A percentile compares a stretch with the other conserved stretches of the same genome.
phyloP scores from a whole-genome alignment of 768 basidiomycete species.

The Hirschioporus abietinus region DNA sequence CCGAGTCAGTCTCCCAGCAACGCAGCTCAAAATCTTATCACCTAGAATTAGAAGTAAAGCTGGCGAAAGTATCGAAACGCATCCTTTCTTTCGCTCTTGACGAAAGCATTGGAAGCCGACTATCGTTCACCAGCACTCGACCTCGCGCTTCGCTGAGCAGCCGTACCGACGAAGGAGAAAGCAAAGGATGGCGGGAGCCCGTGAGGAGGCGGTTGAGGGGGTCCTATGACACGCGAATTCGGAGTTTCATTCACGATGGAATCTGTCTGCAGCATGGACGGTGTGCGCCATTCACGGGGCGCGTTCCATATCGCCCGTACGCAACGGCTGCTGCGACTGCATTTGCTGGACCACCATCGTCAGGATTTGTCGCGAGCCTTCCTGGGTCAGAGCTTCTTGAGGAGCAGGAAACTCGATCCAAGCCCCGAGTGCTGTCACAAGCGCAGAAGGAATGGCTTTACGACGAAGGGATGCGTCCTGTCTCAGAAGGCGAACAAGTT shows the following conservation, averaged over 20 bases:
- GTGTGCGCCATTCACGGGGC: neutral
- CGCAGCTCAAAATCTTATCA: neutral
- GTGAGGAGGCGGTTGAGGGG: neutral
- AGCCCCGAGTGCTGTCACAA: neutral
- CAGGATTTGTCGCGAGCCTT: neutral
- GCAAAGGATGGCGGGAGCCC: neutral
- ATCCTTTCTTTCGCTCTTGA: neutral
- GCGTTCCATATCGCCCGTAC: neutral
- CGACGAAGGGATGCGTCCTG: neutral
- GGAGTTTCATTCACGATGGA: neutral
- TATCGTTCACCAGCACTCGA: neutral
- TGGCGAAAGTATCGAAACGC: neutral
- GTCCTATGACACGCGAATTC: neutral
- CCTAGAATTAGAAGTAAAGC: neutral
- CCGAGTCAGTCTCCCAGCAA: neutral
- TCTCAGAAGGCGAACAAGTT: neutral
- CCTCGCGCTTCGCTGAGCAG: neutral
- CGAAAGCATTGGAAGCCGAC: neutral
- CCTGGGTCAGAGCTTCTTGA: neutral
- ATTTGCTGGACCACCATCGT: neutral
- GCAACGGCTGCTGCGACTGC: neutral
- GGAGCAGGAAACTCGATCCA: neutral
- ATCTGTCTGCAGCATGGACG: neutral
- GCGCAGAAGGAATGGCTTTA: slow-evolving; percentile 3
- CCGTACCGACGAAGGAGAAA: neutral